Evolutionary conservation across 768 basidiomycete genomes (phyloP).

Genomic region (Lactarius tabidus): DNA sequence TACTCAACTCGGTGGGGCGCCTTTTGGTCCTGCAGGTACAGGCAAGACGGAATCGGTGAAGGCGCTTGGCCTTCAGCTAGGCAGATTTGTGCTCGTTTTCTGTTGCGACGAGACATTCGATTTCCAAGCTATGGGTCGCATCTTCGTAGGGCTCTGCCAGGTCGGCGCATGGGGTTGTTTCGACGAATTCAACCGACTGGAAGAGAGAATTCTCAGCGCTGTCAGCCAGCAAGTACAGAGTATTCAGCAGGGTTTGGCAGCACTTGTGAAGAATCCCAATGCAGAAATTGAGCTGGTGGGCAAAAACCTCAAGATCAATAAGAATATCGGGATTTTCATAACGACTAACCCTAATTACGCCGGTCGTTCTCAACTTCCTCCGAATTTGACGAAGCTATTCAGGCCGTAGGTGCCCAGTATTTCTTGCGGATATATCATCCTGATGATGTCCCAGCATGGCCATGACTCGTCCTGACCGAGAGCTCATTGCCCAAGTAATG

Average conservation of each 20-base stretch:
- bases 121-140: conserved; percentile 99
- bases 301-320: conserved; percentile 88
- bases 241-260: conserved; percentile 93
- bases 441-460: conserved; percentile 66
- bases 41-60: conserved; percentile 99
- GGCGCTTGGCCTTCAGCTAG: conserved; percentile 94
- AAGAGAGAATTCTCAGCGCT: conserved; percentile 95
- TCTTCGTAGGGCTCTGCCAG: conserved; percentile 97
- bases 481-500: conserved; percentile 99
- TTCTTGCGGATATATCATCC: not conserved
- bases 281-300: conserved; percentile 94
- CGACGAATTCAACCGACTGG: conserved; percentile 96
- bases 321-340: conserved; percentile 98
- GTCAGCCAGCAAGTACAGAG: conserved; percentile 99
- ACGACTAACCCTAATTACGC: conserved; percentile 99
- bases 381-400: conserved; percentile 89
- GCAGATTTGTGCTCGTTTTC: conserved; percentile 99
- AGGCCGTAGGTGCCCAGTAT: conserved; percentile 61
- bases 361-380: conserved; percentile 87
- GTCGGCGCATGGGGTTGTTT: conserved; percentile 99
- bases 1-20: conserved; percentile 92
- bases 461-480: conserved; percentile 97
- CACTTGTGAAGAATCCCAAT: conserved; percentile 76
- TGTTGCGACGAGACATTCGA: conserved; percentile 99
- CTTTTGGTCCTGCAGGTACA: conserved; percentile 94